Evolutionary conservation across 1,284 basidiomycete species (phyloP).

Genomic region (Irpex sp.): DNA sequence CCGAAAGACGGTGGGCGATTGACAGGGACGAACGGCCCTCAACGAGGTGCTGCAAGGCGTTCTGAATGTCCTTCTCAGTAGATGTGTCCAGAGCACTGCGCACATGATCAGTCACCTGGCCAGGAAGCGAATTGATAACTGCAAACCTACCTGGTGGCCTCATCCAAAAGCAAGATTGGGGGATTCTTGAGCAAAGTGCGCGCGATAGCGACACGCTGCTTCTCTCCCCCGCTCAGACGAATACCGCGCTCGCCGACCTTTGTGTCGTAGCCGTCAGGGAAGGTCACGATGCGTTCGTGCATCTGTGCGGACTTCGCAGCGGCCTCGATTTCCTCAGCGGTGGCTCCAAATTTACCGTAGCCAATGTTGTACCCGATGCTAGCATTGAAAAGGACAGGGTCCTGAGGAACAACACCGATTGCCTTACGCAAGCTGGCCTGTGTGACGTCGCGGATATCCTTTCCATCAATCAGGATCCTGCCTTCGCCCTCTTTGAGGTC

Average conservation of each 20-base stretch:
- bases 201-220: conserved; percentile 85
- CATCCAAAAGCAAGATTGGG: conserved; percentile 79
- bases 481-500: conserved; percentile 75
- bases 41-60: conserved; percentile 70
- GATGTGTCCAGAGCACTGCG: conserved; percentile 75
- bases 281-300: conserved; percentile 74
- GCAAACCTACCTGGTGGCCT: conserved; percentile 58
- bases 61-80: conserved; percentile 84
- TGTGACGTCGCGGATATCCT: conserved; percentile 83
- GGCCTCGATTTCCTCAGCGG: conserved; percentile 64
- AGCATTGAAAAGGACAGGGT: conserved; percentile 81
- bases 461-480: conserved; percentile 75
- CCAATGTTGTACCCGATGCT: conserved; percentile 77
- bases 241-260: conserved; percentile 82
- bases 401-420: conserved; percentile 83
- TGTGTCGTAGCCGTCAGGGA: conserved; percentile 82
- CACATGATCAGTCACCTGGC: conserved; percentile 6
- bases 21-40: conserved; percentile 72
- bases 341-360: conserved; percentile 71
- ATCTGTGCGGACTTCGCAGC: conserved; percentile 79
- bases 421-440: conserved; percentile 75
- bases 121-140: not conserved
- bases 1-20: conserved; percentile 77
- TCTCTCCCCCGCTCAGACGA: conserved; percentile 75
- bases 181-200: conserved; percentile 85